These are phyloP conservation scores for Diaporthe citriasiana DNA, from an alignment of 2,329 filamentous ascomycete species.

Conservation along the genomic window DNA sequence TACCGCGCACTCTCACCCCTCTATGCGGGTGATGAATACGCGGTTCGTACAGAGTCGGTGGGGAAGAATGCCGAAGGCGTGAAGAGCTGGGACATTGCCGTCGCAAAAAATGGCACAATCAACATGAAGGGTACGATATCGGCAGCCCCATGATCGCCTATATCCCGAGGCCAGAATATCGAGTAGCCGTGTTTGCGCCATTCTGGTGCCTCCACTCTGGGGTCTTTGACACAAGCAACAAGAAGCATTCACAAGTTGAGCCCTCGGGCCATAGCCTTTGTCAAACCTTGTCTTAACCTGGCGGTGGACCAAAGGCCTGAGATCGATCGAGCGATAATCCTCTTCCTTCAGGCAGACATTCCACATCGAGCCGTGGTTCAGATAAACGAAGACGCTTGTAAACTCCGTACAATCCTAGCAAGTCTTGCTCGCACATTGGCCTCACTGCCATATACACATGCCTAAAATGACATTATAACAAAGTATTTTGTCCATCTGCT, in stretches of 20 bases:
- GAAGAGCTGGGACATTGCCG: slow-evolving; percentile 60
- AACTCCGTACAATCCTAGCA: slow-evolving; percentile 38
- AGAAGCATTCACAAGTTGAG: not conserved
- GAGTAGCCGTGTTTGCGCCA: not conserved
- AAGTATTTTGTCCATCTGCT: not conserved
- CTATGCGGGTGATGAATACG: slow-evolving; percentile 76
- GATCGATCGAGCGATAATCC: not conserved
- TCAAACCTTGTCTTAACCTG: not conserved
- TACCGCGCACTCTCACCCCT: slow-evolving; percentile 80
- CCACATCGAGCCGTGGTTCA: not conserved
- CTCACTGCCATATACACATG: slow-evolving; percentile 37
- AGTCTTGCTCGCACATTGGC: slow-evolving; percentile 35
- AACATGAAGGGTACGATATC: slow-evolving; percentile 56
- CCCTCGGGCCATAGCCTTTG: not conserved
- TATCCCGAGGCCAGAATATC: too few relatives aligned
- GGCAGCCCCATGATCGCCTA: not conserved
- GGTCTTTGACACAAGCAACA: not conserved
- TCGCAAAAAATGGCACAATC: slow-evolving; percentile 56
- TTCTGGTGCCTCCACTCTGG: too few relatives aligned
- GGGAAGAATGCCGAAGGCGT: slow-evolving; percentile 53
- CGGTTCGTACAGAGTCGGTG: slow-evolving; percentile 67
- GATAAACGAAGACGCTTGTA: slow-evolving; percentile 15
- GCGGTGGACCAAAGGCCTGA: not conserved
- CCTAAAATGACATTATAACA: slow-evolving; percentile 31
- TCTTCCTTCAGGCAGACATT: not conserved